A percentile compares a stretch with the other conserved stretches of the same genome.
Conservation (phyloP, 352 stramenopile genomes). For the Pythium vanterpoolii region DNA sequence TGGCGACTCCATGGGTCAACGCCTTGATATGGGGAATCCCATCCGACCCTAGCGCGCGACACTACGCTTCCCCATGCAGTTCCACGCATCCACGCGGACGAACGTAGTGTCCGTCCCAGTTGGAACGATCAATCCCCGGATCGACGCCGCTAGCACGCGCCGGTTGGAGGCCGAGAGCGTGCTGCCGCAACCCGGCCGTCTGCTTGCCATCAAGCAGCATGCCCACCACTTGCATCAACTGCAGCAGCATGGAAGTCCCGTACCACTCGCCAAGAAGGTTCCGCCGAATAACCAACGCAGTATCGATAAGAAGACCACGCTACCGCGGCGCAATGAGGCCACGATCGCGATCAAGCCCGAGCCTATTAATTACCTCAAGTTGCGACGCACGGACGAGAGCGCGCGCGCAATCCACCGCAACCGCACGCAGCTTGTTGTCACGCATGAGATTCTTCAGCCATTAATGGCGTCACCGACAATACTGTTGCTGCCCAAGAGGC, state of each 20-base stretch:
- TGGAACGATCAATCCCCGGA: too few relatives aligned
- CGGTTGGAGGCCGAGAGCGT: slow-evolving; percentile 7
- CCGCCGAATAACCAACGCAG: slow-evolving; percentile 6
- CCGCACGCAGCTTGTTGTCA: slow-evolving; percentile 32
- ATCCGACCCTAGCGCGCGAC: background rate
- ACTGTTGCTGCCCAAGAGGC: background rate
- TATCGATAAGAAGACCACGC: background rate
- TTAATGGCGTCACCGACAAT: slow-evolving; percentile 11
- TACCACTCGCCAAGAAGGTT: background rate
- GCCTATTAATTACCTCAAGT: slow-evolving; percentile 61
- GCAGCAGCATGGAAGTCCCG: slow-evolving; percentile 8
- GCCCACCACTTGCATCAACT: slow-evolving; percentile 3
- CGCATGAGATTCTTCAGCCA: slow-evolving; percentile 48
- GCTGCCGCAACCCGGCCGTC: slow-evolving; percentile 10
- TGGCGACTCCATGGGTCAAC: background rate
- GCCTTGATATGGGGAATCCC: background rate
- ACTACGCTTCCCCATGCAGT: slow-evolving; percentile 3
- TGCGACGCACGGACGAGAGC: slow-evolving; percentile 60
- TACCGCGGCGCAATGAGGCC: background rate
- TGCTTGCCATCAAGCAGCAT: slow-evolving; percentile 15
- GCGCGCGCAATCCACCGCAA: slow-evolving; percentile 44
- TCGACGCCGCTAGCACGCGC: background rate
- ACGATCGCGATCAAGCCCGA: slow-evolving; percentile 20
- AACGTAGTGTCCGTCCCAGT: background rate
- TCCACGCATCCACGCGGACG: background rate